Evolutionary conservation across 139 green algal species (phyloP).

Genomic region (Pleodorina starrii): DNA sequence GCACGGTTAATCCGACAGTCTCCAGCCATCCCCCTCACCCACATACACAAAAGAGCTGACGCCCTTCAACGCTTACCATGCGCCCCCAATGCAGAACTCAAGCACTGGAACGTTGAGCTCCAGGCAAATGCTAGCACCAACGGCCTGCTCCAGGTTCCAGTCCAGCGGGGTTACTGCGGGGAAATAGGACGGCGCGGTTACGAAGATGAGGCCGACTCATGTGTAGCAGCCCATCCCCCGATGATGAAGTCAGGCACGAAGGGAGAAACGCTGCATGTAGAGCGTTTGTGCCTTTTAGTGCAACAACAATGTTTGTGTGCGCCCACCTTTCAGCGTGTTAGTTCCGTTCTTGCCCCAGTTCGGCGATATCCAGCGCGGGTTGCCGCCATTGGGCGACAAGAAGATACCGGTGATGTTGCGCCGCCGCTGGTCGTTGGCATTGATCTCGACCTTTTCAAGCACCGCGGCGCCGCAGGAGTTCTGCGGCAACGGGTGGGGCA

Average conservation of each 20-base stretch:
- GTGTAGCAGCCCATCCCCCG: background rate
- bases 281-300: background rate
- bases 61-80: background rate
- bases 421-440: background rate
- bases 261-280: background rate
- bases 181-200: background rate
- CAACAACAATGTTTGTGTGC: background rate
- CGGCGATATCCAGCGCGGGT: background rate
- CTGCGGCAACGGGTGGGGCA: background rate
- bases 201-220: background rate
- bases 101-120: background rate
- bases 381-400: background rate
- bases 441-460: background rate
- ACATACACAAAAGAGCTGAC: background rate
- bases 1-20: background rate
- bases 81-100: background rate
- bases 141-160: background rate
- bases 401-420: background rate
- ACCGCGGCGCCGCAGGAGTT: background rate
- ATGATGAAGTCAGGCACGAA: background rate
- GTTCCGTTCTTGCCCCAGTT: background rate
- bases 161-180: background rate
- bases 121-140: background rate
- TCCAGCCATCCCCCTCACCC: background rate
- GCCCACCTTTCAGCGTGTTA: background rate